Evolutionary conservation across 495 filamentous ascomycete genomes (phyloP).

Genomic region (Hypoxylon trugodes): DNA sequence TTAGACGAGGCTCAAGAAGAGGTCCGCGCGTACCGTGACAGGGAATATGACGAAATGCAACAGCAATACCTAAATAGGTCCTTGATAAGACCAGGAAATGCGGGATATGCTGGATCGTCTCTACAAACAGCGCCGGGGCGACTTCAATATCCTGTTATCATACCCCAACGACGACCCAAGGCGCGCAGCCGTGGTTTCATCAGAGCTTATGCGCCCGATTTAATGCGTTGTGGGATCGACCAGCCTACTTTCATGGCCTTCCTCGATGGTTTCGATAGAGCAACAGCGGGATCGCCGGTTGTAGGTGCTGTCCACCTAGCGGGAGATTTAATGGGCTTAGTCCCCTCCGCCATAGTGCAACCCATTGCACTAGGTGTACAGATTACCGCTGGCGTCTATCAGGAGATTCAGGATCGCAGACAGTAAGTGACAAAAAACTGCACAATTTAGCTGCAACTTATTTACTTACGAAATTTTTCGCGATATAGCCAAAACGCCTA

Average conservation of each 20-base stretch:
- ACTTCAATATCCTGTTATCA: constrained; percentile 23
- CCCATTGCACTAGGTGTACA: constrained; percentile 54
- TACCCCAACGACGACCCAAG: constrained; percentile 39
- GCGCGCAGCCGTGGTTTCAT: constrained; percentile 48
- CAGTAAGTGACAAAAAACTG: constrained; percentile 9
- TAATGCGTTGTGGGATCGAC: constrained; percentile 50
- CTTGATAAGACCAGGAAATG: background rate
- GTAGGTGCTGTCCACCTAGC: constrained; percentile 57
- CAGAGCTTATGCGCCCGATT: constrained; percentile 51
- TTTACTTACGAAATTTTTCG: background rate
- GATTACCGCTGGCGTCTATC: constrained; percentile 52
- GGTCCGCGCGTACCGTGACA: background rate
- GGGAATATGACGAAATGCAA: background rate
- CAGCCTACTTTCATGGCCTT: constrained; percentile 52
- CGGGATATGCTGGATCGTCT: background rate
- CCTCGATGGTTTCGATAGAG: constrained; percentile 48
- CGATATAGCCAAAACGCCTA: constrained; percentile 60
- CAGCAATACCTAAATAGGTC: too few relatives aligned
- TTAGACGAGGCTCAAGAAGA: constrained; percentile 12
- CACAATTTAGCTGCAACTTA: background rate
- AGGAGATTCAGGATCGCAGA: constrained; percentile 53
- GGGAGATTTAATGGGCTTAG: constrained; percentile 46
- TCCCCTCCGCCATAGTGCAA: constrained; percentile 55
- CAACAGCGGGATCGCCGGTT: constrained; percentile 44
- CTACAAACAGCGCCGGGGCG: background rate